Evolutionary conservation across 2,329 filamentous ascomycete genomes (phyloP).

Genomic region (Clarireedia paspali): DNA sequence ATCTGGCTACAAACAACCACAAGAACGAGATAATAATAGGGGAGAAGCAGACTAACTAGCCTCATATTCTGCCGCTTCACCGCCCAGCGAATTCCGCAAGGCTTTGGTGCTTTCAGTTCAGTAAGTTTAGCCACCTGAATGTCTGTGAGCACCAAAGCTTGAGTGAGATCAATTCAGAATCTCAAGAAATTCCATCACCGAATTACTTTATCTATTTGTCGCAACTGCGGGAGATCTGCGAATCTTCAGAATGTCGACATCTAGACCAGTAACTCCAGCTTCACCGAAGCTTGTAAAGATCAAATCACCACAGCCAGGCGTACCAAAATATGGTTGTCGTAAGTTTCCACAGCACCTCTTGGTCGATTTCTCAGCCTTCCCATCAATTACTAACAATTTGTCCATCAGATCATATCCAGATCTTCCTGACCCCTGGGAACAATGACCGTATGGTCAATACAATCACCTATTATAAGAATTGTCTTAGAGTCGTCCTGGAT

Average conservation of each 20-base stretch:
- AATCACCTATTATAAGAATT: constrained; percentile 63
- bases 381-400: constrained; percentile 18
- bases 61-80: constrained; percentile 5
- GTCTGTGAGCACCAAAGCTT: neutral
- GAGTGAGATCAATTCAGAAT: neutral
- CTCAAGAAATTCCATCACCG: neutral
- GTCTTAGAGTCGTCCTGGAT: constrained; percentile 65
- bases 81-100: constrained; percentile 7
- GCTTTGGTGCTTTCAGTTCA: neutral
- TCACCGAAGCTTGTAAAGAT: constrained; percentile 36
- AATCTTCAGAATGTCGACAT: constrained; percentile 21
- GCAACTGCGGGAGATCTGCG: neutral
- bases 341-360: constrained; percentile 26
- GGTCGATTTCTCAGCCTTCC: constrained; percentile 10
- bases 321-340: constrained; percentile 59
- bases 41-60: neutral
- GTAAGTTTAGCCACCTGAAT: no score
- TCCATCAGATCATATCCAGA: constrained; percentile 60
- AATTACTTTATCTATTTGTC: neutral
- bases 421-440: constrained; percentile 53
- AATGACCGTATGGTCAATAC: constrained; percentile 57
- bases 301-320: constrained; percentile 50
- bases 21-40: neutral
- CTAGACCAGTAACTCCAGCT: constrained; percentile 26
- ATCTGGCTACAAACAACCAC: no score